Base-by-base conservation (phyloP, 2,329 filamentous ascomycete species). In the Stagonosporopsis cucurbitacearum region DNA sequence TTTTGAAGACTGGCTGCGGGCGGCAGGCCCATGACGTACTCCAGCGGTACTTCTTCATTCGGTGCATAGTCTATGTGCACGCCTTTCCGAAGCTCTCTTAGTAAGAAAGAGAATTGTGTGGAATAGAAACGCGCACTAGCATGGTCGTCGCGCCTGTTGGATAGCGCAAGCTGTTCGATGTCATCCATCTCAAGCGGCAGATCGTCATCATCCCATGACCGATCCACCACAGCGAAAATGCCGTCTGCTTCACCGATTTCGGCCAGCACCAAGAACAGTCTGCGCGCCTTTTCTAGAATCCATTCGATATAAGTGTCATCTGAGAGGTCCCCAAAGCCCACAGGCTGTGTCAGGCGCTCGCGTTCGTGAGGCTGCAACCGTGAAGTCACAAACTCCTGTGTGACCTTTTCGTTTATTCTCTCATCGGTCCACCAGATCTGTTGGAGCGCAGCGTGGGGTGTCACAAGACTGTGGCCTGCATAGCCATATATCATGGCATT, bases 271-370 rank as follows among this genome's bases (percentile, higher is more conserved):
- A 93, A 78, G 67, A 92, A 92, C 35, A 92, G 79, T 42, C 86
- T 82, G 67, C 86, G 87, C 6, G 88, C 87, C 64, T 87, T 88
- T 51, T 84, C 79, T 42, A 89, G 77, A 54, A 92, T 91, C 87
- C 89, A 91, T 69, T 92, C 88, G 79, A 89, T 87, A 71, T 92
- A 92, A 1, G 88, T 91, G 59, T 88, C 84, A 71, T 91, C 86
- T 4, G 88, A 91, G 53, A 85, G 70, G 64, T 87, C 86, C 26
- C 88, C 88, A 71, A 91, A 91, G 12, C 80, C 84, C 42, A 91
- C 78, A 8, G 85, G 85, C 36, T 79, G 78, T 66, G 88, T 83
- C 42, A 93, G 77, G 50, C 84, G 84, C 51, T 82, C 79, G 62
- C 86, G 80, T 73, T 90, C 88, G 58, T 86, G 81, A 36, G 85